A percentile compares a stretch with the other conserved stretches of the same genome.
phyloP scores from a whole-genome alignment of 352 stramenopile species.

The Phytophthora litchii region DNA sequence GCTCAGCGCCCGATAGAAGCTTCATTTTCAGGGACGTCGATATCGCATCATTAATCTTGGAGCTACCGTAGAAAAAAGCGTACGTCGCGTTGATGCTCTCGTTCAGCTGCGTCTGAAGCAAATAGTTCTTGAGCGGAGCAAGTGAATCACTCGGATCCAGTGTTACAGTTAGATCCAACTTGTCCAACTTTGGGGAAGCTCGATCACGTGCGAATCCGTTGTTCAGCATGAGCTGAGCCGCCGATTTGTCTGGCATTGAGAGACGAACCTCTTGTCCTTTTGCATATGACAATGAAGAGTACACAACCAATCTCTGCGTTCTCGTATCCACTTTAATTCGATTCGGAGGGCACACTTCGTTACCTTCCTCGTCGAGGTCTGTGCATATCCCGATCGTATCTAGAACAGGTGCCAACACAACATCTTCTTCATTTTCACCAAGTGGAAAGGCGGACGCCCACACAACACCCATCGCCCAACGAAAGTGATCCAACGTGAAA shows the following conservation, averaged over 20 bases:
- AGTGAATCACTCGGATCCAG: constrained; percentile 46
- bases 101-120: constrained; percentile 42
- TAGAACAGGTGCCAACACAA: constrained; percentile 49
- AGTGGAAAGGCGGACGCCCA: constrained; percentile 46
- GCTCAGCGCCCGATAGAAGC: constrained; percentile 39
- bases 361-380: constrained; percentile 22
- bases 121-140: constrained; percentile 43
- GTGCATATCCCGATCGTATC: constrained; percentile 48
- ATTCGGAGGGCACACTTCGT: constrained; percentile 29
- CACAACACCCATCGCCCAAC: constrained; percentile 52
- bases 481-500: constrained; percentile 54
- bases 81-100: constrained; percentile 53
- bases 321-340: constrained; percentile 33
- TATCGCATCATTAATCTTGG: constrained; percentile 20
- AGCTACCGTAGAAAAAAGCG: constrained; percentile 30
- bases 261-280: constrained; percentile 42
- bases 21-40: constrained; percentile 55
- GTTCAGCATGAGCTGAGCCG: constrained; percentile 54
- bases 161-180: constrained; percentile 52
- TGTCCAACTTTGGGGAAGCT: constrained; percentile 36
- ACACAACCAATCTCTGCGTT: constrained; percentile 39
- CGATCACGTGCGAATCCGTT: constrained; percentile 39
- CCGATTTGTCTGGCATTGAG: constrained; percentile 39
- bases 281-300: constrained; percentile 33
- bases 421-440: constrained; percentile 28